Percentiles rank a stretch among this genome's conserved stretches.
These are phyloP conservation scores for Leccinum angustisporum DNA, from an alignment of 1,284 basidiomycete species.

Conservation along the genomic window DNA sequence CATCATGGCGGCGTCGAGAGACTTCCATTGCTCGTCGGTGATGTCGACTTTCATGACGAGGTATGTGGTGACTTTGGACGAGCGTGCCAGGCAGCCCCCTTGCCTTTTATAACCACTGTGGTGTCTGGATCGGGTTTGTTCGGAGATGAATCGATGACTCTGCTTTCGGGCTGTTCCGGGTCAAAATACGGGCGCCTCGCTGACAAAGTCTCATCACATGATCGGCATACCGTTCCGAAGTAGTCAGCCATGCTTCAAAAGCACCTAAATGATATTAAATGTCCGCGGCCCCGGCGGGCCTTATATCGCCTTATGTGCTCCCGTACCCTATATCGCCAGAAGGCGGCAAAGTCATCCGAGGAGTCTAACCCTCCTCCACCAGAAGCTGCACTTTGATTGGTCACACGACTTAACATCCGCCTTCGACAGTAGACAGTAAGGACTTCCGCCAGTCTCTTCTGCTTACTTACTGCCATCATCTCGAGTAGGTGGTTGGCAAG, in stretches of 20 bases:
- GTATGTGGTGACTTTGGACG: background rate
- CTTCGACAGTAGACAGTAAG: background rate
- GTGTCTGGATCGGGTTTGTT: background rate
- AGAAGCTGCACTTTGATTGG: too few relatives aligned
- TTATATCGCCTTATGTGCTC: too few relatives aligned
- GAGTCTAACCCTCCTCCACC: background rate
- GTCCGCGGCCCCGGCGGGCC: too few relatives aligned
- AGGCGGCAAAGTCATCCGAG: background rate
- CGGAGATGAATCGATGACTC: background rate
- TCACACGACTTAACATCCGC: background rate
- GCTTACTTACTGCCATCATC: background rate
- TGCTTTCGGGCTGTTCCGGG: slow-evolving; percentile 8
- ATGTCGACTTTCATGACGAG: slow-evolving; percentile 40
- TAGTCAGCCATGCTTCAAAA: too few relatives aligned
- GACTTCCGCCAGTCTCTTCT: too few relatives aligned
- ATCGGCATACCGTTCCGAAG: background rate
- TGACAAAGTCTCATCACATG: background rate
- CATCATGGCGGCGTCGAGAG: slow-evolving; percentile 50
- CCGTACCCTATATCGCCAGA: too few relatives aligned
- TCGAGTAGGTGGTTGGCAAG: background rate
- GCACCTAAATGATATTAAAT: too few relatives aligned
- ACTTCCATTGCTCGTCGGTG: slow-evolving; percentile 50
- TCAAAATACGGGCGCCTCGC: background rate
- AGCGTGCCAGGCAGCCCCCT: background rate
- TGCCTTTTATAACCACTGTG: slow-evolving; percentile 3